Evolutionary conservation across 352 stramenopile species (phyloP).

Genomic region (Phytopythium oedochilum): DNA sequence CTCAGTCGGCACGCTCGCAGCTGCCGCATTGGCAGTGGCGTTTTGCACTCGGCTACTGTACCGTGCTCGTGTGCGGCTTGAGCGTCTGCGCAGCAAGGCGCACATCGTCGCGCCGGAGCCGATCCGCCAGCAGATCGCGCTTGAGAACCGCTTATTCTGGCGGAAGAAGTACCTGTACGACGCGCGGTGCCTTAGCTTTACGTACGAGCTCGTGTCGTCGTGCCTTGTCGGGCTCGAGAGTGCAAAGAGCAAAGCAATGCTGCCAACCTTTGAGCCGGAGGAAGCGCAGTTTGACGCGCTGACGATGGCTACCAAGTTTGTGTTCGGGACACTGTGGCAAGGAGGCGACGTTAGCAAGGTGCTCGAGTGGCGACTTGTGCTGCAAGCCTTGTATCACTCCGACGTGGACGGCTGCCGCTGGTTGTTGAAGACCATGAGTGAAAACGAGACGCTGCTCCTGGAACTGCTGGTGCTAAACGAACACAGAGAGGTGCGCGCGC

Average conservation of each 20-base stretch:
- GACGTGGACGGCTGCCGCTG: constrained; percentile 67
- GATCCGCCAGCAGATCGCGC: constrained; percentile 72
- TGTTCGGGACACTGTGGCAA: constrained; percentile 86
- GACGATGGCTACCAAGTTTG: constrained; percentile 79
- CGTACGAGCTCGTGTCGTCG: constrained; percentile 62
- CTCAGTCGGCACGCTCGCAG: constrained; percentile 17
- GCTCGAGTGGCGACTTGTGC: constrained; percentile 67
- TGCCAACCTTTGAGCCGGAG: constrained; percentile 51
- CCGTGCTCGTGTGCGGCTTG: constrained; percentile 22
- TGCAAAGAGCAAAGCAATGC: constrained; percentile 30
- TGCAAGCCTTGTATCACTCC: constrained; percentile 67
- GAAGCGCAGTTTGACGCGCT: constrained; percentile 69
- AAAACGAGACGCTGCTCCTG: constrained; percentile 60
- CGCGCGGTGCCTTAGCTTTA: constrained; percentile 70
- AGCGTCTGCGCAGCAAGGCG: constrained; percentile 37
- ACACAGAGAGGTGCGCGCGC: constrained; percentile 56
- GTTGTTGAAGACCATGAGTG: constrained; percentile 56
- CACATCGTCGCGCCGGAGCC: constrained; percentile 59
- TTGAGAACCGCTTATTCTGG: constrained; percentile 86
- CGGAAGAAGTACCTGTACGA: constrained; percentile 84
- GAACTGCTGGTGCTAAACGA: constrained; percentile 74
- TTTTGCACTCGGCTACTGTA: constrained; percentile 40
- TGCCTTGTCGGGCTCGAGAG: constrained; percentile 45
- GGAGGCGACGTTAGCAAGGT: constrained; percentile 65
- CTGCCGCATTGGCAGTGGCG: constrained; percentile 22